phyloP scores from a whole-genome alignment of 257 asterid genomes.

The Plectranthus barbatus region DNA sequence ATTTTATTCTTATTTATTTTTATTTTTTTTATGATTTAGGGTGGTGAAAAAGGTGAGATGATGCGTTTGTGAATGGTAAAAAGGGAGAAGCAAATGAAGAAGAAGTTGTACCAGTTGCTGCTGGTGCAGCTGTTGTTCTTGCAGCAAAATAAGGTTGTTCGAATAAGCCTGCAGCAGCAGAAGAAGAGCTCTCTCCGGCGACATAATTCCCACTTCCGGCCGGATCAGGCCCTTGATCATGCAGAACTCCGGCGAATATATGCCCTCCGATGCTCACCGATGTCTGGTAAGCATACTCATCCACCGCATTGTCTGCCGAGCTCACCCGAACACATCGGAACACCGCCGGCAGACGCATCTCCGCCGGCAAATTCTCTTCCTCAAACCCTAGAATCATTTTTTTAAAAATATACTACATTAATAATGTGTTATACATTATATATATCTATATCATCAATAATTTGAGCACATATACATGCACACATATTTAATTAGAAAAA shows the following conservation, averaged over 20 bases:
- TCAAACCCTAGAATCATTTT: slow-evolving; percentile 16
- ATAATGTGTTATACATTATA: too few relatives aligned
- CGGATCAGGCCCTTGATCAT: slow-evolving; percentile 49
- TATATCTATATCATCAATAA: neutral
- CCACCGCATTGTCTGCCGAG: slow-evolving; percentile 45
- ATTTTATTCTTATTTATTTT: too few relatives aligned
- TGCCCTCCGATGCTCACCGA: slow-evolving; percentile 61
- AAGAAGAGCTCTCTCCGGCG: slow-evolving; percentile 36
- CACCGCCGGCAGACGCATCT: slow-evolving; percentile 46
- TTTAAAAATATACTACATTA: too few relatives aligned
- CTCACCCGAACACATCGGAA: slow-evolving; percentile 62
- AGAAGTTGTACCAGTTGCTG: slow-evolving; percentile 18
- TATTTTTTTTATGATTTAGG: slow-evolving; percentile 31
- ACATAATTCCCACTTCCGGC: slow-evolving; percentile 20
- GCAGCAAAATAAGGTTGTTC: slow-evolving; percentile 10
- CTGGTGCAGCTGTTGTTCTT: slow-evolving; percentile 2
- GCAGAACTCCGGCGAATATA: slow-evolving; percentile 55
- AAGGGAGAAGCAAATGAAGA: slow-evolving; percentile 10
- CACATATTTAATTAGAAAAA: neutral
- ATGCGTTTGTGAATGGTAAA: slow-evolving; percentile 16
- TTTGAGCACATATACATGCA: neutral
- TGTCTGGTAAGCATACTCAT: slow-evolving; percentile 66
- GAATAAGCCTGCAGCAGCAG: slow-evolving; percentile 9
- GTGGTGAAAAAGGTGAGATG: slow-evolving; percentile 31
- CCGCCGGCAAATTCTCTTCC: slow-evolving; percentile 47